phyloP scores from a whole-genome alignment of 129 eudicot species.

The carrot (Daucus carota) region DH1_v3.0 NC_030382.2:52331001-52331500 shows the following conservation, averaged over 20 bases:
- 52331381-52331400: constrained; percentile 25
- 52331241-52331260: neutral
- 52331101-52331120: no score
- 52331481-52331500: neutral
- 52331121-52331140: no score
- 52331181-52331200: neutral
- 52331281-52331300: neutral
- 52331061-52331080: no score
- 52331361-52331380: neutral
- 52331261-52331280: no score
- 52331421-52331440: neutral
- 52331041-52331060: no score
- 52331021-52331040: no score
- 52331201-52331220: neutral
- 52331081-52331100: no score
- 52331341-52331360: neutral
- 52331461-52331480: neutral
- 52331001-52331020: no score
- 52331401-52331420: neutral
- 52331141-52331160: neutral
- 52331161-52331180: neutral
- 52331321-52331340: neutral
- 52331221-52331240: neutral
- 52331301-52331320: neutral
- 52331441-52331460: neutral